A percentile compares a stretch with the other conserved stretches of the same genome.
Conservation (phyloP, 441 rosid genomes). For the Gossypium gossypioides region DNA sequence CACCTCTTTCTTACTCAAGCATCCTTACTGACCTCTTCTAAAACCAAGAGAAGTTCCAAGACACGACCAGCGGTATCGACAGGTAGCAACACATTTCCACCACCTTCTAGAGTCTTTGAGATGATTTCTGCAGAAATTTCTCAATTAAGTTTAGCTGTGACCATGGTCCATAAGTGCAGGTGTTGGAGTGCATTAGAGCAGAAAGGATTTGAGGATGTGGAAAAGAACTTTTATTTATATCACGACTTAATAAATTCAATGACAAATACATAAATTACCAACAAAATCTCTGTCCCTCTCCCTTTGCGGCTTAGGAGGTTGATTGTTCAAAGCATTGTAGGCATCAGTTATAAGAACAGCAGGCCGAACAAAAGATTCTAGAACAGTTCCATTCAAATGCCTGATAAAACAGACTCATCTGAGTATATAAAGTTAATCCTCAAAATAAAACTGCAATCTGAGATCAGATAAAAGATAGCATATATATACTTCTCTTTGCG, state of each 20-base stretch:
- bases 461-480: constrained; percentile 11
- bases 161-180: background rate
- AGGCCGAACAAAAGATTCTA: constrained; percentile 82
- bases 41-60: constrained; percentile 75
- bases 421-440: background rate
- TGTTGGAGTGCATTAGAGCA: constrained; percentile 3
- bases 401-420: constrained; percentile 33
- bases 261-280: constrained; percentile 31
- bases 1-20: background rate
- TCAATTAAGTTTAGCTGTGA: background rate
- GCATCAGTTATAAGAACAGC: constrained; percentile 94
- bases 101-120: constrained; percentile 61
- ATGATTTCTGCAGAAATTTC: constrained; percentile 29
- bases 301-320: constrained; percentile 67
- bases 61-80: constrained; percentile 87
- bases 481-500: constrained; percentile 76
- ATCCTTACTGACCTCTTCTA: constrained; percentile 62
- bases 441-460: constrained; percentile 7
- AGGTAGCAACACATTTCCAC: constrained; percentile 86
- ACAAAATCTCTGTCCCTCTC: constrained; percentile 80
- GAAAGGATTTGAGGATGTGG: background rate
- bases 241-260: background rate
- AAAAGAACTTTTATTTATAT: background rate
- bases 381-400: constrained; percentile 93
- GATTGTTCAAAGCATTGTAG: constrained; percentile 73